These are phyloP conservation scores for Fraxinus americana DNA, from an alignment of 257 asterid species.

Conservation along the genomic window DNA sequence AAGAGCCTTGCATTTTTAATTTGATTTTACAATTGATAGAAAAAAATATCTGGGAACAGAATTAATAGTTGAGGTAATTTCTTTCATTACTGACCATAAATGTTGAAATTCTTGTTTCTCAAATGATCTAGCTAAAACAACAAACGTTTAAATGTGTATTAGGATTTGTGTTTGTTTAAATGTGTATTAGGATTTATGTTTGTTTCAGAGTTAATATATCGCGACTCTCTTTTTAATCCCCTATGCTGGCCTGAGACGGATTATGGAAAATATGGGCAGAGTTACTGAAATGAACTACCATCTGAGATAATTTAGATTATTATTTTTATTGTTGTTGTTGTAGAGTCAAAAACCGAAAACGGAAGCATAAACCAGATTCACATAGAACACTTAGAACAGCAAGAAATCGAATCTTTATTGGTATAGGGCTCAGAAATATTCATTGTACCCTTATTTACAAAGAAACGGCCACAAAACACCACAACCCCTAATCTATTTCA, in stretches of 20 bases:
- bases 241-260: too few species aligned
- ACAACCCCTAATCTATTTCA: too few species aligned
- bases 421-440: too few species aligned
- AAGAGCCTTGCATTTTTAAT: not conserved
- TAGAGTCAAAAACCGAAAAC: too few species aligned
- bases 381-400: too few species aligned
- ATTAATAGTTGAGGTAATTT: not conserved
- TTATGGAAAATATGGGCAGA: too few species aligned
- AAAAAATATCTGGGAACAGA: not conserved
- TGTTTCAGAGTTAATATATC: slow-evolving; percentile 8
- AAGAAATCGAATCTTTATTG: too few species aligned
- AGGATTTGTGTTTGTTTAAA: not conserved
- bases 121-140: not conserved
- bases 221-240: too few species aligned
- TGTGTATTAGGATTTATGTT: not conserved
- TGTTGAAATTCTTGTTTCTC: not conserved
- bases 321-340: too few species aligned
- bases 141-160: not conserved
- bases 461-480: too few species aligned
- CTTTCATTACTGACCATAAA: not conserved
- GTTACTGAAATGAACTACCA: not conserved
- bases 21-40: not conserved
- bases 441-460: too few species aligned
- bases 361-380: too few species aligned
- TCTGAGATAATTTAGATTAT: not conserved